Percentiles rank a stretch among this genome's conserved stretches.
Conservation (phyloP, 345 rosid species). For the Acer saccharum region DNA sequence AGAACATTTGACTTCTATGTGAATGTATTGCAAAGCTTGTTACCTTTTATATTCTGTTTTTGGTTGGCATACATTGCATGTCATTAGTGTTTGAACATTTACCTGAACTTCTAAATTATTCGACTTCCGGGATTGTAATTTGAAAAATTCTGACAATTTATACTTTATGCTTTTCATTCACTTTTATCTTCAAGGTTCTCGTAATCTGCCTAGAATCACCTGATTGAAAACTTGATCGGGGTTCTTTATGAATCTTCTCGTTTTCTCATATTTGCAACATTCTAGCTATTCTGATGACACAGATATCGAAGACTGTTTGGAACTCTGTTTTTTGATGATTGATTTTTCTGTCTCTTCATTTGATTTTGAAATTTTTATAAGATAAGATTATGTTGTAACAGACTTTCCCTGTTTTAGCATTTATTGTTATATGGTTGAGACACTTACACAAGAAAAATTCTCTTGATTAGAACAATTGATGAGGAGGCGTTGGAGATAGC, state of each 20-base stretch:
- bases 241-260: background rate
- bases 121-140: background rate
- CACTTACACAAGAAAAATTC: no score
- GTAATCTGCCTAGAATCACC: background rate
- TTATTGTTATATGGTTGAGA: no score
- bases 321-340: background rate
- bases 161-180: background rate
- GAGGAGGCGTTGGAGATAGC: conserved; percentile 97
- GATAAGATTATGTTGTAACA: no score
- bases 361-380: no score
- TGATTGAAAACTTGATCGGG: background rate
- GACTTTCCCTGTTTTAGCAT: no score
- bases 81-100: background rate
- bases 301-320: background rate
- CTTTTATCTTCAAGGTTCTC: background rate
- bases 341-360: background rate
- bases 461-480: conserved; percentile 62
- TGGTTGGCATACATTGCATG: background rate
- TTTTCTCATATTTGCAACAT: background rate
- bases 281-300: background rate
- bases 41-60: background rate
- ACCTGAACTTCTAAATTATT: background rate
- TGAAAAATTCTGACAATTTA: background rate
- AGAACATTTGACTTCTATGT: background rate
- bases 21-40: background rate